Evolutionary conservation across 495 filamentous ascomycete genomes (phyloP).

Genomic region (Apodospora peruviana): DNA sequence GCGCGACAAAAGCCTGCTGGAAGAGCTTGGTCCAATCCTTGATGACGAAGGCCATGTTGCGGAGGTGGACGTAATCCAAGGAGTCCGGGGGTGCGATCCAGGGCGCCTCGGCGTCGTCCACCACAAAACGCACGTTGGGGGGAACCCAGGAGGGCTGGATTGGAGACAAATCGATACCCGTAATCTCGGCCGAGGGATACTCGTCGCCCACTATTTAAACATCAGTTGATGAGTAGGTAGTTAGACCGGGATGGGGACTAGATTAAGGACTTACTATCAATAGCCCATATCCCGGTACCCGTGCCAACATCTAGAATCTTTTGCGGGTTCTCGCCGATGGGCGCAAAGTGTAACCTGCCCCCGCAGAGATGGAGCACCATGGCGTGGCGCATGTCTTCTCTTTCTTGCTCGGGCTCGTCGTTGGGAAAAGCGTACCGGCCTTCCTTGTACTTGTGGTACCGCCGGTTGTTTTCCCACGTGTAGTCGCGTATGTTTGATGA

Average conservation of each 20-base stretch:
- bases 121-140: constrained; percentile 51
- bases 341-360: constrained; percentile 46
- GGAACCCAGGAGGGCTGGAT: constrained; percentile 54
- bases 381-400: constrained; percentile 50
- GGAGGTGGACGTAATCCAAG: constrained; percentile 52
- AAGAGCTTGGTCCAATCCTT: constrained; percentile 36
- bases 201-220: constrained; percentile 9
- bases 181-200: constrained; percentile 12
- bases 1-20: constrained; percentile 29
- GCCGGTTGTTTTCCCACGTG: constrained; percentile 46
- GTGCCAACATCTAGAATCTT: constrained; percentile 55
- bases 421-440: constrained; percentile 50
- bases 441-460: constrained; percentile 50
- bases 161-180: constrained; percentile 58
- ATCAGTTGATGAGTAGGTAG: background rate
- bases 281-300: constrained; percentile 59
- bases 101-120: constrained; percentile 51
- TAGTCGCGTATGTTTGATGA: constrained; percentile 36
- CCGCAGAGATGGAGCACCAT: constrained; percentile 32
- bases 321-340: constrained; percentile 37
- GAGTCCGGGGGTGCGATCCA: constrained; percentile 43
- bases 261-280: constrained; percentile 35
- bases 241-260: background rate
- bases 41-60: constrained; percentile 44
- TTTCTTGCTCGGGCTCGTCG: constrained; percentile 53